phyloP scores from a whole-genome alignment of 352 stramenopile genomes.

The Phytopythium chamaehyphon region DNA sequence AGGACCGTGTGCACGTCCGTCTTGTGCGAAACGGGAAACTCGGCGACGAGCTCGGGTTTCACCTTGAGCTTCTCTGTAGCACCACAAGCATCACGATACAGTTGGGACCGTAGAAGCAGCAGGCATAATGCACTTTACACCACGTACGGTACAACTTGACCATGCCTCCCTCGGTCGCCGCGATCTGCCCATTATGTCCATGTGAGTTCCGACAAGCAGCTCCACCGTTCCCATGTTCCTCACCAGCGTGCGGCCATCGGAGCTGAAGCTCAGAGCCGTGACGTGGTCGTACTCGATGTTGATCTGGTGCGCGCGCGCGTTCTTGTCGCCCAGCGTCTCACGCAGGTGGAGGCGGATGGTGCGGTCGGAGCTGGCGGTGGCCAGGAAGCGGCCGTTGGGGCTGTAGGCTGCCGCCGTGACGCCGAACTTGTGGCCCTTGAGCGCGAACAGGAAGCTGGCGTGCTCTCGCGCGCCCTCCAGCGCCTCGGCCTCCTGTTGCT shows the following conservation, averaged over 20 bases:
- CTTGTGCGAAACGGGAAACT: constrained; percentile 66
- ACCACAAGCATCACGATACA: neutral
- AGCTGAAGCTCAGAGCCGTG: constrained; percentile 72
- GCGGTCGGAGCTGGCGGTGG: constrained; percentile 69
- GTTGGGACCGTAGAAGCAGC: neutral
- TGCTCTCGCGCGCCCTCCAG: constrained; percentile 23
- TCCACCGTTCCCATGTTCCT: neutral
- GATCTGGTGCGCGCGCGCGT: constrained; percentile 55
- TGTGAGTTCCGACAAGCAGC: neutral
- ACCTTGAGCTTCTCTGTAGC: constrained; percentile 69
- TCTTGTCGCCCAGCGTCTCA: constrained; percentile 59
- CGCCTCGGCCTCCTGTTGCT: constrained; percentile 11
- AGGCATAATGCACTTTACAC: neutral
- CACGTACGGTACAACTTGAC: constrained; percentile 74
- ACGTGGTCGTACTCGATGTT: constrained; percentile 79
- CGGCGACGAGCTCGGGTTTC: constrained; percentile 63
- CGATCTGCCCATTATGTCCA: too few relatives aligned
- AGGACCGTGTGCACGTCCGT: constrained; percentile 75
- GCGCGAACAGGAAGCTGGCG: constrained; percentile 29
- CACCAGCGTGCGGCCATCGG: constrained; percentile 64
- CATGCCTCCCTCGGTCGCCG: constrained; percentile 58
- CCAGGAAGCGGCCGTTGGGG: constrained; percentile 75
- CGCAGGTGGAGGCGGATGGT: constrained; percentile 69
- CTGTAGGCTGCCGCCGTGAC: constrained; percentile 66
- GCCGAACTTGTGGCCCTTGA: constrained; percentile 72